Evolutionary conservation across 2,329 filamentous ascomycete species (phyloP).

Genomic region (Coniochaeta sp.): DNA sequence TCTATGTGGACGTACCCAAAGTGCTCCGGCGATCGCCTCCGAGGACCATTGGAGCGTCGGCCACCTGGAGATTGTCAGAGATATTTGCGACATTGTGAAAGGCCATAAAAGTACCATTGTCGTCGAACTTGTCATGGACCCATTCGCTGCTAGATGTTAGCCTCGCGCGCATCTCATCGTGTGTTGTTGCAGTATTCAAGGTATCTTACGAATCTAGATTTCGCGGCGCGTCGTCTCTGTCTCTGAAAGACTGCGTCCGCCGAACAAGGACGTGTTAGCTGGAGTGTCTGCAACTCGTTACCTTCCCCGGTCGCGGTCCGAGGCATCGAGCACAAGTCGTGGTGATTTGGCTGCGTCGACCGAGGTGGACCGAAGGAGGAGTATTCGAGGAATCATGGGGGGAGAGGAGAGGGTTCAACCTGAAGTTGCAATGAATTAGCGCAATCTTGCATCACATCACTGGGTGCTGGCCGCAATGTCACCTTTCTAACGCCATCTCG

Average conservation of each 20-base stretch:
- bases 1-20: constrained; percentile 10
- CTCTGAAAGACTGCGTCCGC: constrained; percentile 49
- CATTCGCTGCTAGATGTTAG: constrained; percentile 59
- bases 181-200: neutral
- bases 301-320: constrained; percentile 22
- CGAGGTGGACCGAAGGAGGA: constrained; percentile 15
- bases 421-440: constrained; percentile 6
- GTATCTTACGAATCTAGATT: constrained; percentile 61
- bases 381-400: constrained; percentile 19
- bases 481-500: constrained; percentile 92
- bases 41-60: constrained; percentile 12
- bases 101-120: constrained; percentile 56
- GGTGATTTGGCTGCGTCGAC: constrained; percentile 18
- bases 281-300: constrained; percentile 28
- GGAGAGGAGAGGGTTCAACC: constrained; percentile 23
- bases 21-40: constrained; percentile 26
- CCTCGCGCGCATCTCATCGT: neutral
- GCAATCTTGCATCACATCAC: constrained; percentile 1
- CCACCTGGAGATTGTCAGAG: constrained; percentile 8
- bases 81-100: neutral
- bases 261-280: constrained; percentile 34
- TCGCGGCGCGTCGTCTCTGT: constrained; percentile 53
- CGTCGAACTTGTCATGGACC: constrained; percentile 88
- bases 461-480: constrained; percentile 11
- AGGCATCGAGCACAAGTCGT: constrained; percentile 22